Conservation (phyloP, 768 basidiomycete species). For the Jaapia argillacea region DNA sequence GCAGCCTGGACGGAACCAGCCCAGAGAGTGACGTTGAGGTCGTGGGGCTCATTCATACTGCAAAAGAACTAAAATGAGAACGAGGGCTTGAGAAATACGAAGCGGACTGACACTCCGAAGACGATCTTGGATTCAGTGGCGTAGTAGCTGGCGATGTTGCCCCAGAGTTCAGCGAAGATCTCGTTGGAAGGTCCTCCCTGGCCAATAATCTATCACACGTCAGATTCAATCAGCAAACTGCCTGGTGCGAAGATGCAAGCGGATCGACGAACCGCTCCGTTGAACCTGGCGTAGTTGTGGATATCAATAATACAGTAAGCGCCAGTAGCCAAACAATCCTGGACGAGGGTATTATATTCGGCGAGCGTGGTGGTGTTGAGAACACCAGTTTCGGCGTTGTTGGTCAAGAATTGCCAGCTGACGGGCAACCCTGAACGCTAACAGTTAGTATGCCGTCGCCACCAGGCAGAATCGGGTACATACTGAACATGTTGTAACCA, state of each 20-base stretch:
- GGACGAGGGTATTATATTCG: conserved; percentile 37
- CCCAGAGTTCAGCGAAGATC: conserved; percentile 31
- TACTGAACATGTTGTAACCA: conserved; percentile 6
- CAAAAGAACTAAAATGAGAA: conserved; percentile 9
- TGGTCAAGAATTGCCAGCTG: conserved; percentile 12
- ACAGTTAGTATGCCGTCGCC: too few relatives aligned
- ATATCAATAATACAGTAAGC: conserved; percentile 43
- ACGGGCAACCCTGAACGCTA: too few relatives aligned
- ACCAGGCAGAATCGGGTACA: too few relatives aligned
- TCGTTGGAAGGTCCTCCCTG: conserved; percentile 33
- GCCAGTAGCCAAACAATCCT: conserved; percentile 30
- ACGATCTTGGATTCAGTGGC: conserved; percentile 26
- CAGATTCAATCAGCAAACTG: too few relatives aligned
- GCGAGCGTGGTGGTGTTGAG: conserved; percentile 35
- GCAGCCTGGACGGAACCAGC: conserved; percentile 21
- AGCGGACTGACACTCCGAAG: conserved; percentile 9
- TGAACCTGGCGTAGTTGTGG: conserved; percentile 54
- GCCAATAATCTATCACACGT: conserved; percentile 25
- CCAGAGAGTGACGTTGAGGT: conserved; percentile 26
- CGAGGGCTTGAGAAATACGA: conserved; percentile 19
- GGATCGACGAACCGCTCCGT: conserved; percentile 26
- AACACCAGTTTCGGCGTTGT: conserved; percentile 35
- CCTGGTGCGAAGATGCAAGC: too few relatives aligned
- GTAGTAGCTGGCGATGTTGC: conserved; percentile 26
- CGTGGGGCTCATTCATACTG: conserved; percentile 40